phyloP scores from a whole-genome alignment of 1,139 yeast genomes.

The Geotrichum reessii region DNA sequence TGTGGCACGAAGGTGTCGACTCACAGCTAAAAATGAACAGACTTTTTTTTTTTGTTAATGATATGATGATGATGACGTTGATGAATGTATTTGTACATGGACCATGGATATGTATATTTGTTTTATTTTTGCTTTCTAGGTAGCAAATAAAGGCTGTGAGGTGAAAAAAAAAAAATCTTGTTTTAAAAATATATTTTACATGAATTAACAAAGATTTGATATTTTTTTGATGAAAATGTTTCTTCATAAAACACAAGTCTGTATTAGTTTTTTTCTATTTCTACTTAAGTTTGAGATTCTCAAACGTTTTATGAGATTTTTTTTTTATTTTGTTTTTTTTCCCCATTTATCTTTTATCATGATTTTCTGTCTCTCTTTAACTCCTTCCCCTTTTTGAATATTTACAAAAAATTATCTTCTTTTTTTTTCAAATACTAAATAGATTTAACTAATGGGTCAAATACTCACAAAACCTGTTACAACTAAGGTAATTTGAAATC shows the following conservation, averaged over 20 bases:
- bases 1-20: constrained; percentile 54
- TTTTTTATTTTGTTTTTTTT: no score
- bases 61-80: not conserved
- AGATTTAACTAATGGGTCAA: constrained; percentile 53
- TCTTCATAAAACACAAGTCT: no score
- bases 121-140: no score
- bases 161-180: no score
- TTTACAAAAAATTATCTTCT: not conserved
- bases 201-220: no score
- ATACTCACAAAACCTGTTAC: constrained; percentile 67
- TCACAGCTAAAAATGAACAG: constrained; percentile 1
- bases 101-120: not conserved
- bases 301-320: no score
- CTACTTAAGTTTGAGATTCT: no score
- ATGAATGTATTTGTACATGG: not conserved
- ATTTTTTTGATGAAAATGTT: no score
- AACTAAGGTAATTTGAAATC: constrained; percentile 41
- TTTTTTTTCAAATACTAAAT: not conserved
- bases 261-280: no score
- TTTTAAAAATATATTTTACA: no score
- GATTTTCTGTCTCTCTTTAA: not conserved
- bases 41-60: not conserved
- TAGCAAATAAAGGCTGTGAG: no score
- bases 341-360: not conserved
- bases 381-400: not conserved